phyloP scores from a whole-genome alignment of 176 grass and related monocot genomes.

The Raddia guianensis region DNA sequence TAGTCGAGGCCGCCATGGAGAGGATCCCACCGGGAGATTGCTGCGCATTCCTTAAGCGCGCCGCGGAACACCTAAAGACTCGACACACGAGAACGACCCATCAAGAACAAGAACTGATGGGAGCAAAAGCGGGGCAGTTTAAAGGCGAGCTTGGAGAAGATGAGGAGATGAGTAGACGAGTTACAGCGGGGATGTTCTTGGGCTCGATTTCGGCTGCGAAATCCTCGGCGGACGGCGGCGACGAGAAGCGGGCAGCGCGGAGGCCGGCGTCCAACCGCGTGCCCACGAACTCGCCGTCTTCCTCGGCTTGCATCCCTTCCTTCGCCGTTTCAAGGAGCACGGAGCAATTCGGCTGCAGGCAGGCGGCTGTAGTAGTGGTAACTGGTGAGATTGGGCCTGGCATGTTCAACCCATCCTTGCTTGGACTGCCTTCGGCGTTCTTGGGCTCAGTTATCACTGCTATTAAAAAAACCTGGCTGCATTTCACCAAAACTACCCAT shows the following conservation, averaged over 20 bases:
- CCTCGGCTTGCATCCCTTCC: slow-evolving; percentile 34
- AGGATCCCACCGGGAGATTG: slow-evolving; percentile 73
- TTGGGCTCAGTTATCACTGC: not conserved
- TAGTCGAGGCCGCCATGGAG: slow-evolving; percentile 79
- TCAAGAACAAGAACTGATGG: slow-evolving; percentile 30
- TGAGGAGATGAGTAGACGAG: not conserved
- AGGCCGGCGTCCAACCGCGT: slow-evolving; percentile 42
- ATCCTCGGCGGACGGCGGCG: slow-evolving; percentile 42
- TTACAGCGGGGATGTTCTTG: slow-evolving; percentile 62
- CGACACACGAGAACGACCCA: not conserved
- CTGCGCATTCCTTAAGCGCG: slow-evolving; percentile 55
- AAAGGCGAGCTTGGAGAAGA: slow-evolving; percentile 17
- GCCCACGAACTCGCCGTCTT: slow-evolving; percentile 40
- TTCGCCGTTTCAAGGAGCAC: slow-evolving; percentile 7
- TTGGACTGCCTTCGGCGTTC: not conserved
- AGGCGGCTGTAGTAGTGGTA: not conserved
- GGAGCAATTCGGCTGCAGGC: not conserved
- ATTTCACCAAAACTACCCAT: too few relatives aligned
- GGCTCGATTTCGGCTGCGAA: slow-evolving; percentile 49
- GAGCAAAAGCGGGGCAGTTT: not conserved
- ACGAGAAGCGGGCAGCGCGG: slow-evolving; percentile 40
- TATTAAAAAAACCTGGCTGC: not conserved
- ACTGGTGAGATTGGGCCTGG: not conserved
- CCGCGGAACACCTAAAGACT: slow-evolving; percentile 62
- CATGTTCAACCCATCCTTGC: not conserved